phyloP scores from a whole-genome alignment of 2,329 filamentous ascomycete genomes.

The Fusarium heterosporum region DNA sequence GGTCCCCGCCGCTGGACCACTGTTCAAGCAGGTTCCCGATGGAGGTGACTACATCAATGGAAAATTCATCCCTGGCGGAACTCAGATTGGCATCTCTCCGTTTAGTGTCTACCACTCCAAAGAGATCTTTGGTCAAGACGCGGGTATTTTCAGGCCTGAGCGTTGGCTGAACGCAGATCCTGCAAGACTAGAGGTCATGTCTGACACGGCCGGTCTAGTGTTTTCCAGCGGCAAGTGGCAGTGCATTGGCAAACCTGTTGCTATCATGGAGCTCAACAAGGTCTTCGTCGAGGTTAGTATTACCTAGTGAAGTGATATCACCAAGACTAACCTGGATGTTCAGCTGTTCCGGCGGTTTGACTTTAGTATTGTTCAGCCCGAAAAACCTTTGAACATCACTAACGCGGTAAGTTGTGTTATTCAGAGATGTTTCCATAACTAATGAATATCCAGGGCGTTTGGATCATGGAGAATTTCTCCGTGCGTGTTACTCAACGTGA shows the following conservation, averaged over 20 bases:
- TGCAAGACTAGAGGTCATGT: slow-evolving; percentile 49
- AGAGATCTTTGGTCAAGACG: slow-evolving; percentile 52
- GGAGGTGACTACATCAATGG: slow-evolving; percentile 54
- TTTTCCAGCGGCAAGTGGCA: slow-evolving; percentile 56
- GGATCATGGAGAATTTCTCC: slow-evolving; percentile 29
- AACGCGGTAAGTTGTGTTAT: slow-evolving; percentile 1
- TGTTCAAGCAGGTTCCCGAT: slow-evolving; percentile 49
- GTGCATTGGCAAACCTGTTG: slow-evolving; percentile 55
- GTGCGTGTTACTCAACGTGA: slow-evolving; percentile 6
- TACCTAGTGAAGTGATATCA: not conserved
- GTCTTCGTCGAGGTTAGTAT: slow-evolving; percentile 56
- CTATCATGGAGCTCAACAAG: slow-evolving; percentile 54
- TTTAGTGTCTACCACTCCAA: slow-evolving; percentile 50
- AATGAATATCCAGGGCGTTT: slow-evolving; percentile 7
- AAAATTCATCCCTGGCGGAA: slow-evolving; percentile 49
- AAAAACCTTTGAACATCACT: slow-evolving; percentile 24
- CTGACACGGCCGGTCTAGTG: slow-evolving; percentile 51
- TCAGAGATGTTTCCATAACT: not conserved
- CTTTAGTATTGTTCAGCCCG: slow-evolving; percentile 21
- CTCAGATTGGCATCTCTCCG: slow-evolving; percentile 48
- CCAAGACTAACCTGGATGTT: not conserved
- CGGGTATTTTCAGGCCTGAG: slow-evolving; percentile 51
- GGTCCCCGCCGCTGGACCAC: slow-evolving; percentile 56
- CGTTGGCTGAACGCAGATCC: slow-evolving; percentile 53
- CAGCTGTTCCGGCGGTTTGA: slow-evolving; percentile 34